Evolutionary conservation across 2,329 filamentous ascomycete species (phyloP), one percentile per base, ranked within the genome.

Genomic region (Phaeosphaeria sp.): DNA sequence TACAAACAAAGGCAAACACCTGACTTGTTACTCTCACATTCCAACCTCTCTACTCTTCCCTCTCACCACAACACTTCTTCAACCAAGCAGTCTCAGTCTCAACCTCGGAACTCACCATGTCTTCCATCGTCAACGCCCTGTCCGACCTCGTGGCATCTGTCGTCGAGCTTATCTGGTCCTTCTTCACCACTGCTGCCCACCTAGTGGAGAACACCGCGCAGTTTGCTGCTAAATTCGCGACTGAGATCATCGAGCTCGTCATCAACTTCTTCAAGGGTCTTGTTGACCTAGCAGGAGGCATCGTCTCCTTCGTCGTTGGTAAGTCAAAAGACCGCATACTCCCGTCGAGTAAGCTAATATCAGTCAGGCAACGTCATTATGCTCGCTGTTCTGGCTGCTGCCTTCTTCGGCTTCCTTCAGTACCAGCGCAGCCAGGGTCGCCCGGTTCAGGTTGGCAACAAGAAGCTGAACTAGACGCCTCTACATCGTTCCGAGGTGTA

Each of bases 391-490:
- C 63, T 76, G 7, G 73, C 68, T 21, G 67, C 61, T 7, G 71
- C 67, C 1, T 63, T 71, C 45, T 69, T 77, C 50, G 74, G 67
- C n/a, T 77, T 74, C 64, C 57, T 77, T 46, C 69, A 74, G 59
- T 76, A 75, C 58, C 73, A 76, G 65, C 69, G 72, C 51, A 72
- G 62, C 52, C 74, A 76, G 63, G 74, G 74, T 24, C 69, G 67
- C 21, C 66, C 71, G 20, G 73, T 77, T 42, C 63, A 69, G 47
- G 69, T 76, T 27, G 74, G 74, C 36, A 69, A 75, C 59, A 77
- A 76, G 68, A 77, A 77, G 64, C 50, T 76, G 45, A 77, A 76
- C 57, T 77, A 71, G 57, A 44, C 20, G 2, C 17, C 15, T 25
- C 44, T 15, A 2, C 7, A 7, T 3, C 21, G 44, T 15, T 13